Base-by-base conservation (phyloP, 805 yeast species). In the Sugiyamaella valdiviana region DNA sequence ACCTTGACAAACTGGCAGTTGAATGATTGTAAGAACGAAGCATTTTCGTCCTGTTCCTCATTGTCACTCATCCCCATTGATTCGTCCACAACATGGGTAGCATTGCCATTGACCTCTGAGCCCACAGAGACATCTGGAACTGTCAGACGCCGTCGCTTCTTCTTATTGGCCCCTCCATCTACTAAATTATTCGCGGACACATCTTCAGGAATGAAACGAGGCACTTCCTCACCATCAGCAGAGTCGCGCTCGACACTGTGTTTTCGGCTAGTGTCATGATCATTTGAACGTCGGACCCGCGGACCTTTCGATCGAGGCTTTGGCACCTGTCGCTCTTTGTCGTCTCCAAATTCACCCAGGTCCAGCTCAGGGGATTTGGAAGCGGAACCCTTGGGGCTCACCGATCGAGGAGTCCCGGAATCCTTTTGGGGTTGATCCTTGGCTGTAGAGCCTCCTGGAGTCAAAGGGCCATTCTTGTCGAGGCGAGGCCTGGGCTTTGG, bases 1-100 rank as follows among this genome's bases (percentile, higher is more conserved):
- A 51, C 41, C 10, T 37, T 37, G n/a, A 51, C 49, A 37, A 44
- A 55, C 32, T 49, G 51, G 16, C 49, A 44, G 32, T 41, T 46
- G 46, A 45, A 53, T 17, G 42, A 32, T 9, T 46, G 26, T 26
- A 50, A 40, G 4, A 43, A 36, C n/a, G 39, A 20, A 45, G 38
- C 23, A 6, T 37, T 42, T 6, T 32, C 45, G 35, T 23, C 37
- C 14, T 21, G 41, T 7, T 20, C 24, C 16, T 46, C 44, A 24
- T 36, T 41, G 35, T 42, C 52, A 24, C 42, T 36, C 12, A 20
- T 48, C 51, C 2, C 12, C 15, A 10, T 29, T n/a, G n/a, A n/a
- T n/a, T n/a, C 49, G 36, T 44, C 43, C 14, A 16, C 36, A 12
- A 3, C 39, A 41, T 21, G 14, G 12, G 6, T 12, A 17, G 24